A percentile compares a stretch with the other conserved stretches of the same genome.
phyloP scores from a whole-genome alignment of 2,329 filamentous ascomycete species.

The Colletotrichum noveboracense region DNA sequence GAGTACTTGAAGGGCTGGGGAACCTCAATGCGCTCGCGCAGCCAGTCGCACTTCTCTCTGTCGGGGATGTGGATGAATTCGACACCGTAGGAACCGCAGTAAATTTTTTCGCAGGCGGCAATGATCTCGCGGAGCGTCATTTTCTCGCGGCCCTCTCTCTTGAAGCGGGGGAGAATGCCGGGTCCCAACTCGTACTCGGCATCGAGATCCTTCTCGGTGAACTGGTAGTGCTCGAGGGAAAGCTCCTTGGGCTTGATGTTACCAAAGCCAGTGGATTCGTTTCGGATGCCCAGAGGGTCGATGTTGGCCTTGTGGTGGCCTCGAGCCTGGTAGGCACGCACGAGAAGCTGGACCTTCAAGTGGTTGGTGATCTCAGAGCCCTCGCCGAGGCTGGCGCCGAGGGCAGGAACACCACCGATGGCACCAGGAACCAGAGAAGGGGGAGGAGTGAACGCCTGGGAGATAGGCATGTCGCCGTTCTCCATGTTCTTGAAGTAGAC shows the following conservation, averaged over 20 bases:
- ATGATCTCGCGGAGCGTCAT: constrained; percentile 98
- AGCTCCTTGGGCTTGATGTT: constrained; percentile 92
- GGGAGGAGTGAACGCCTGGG: constrained; percentile 94
- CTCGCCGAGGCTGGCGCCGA: constrained; percentile 72
- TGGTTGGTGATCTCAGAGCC: constrained; percentile 90
- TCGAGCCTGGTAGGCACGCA: constrained; percentile 96
- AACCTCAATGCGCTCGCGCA: constrained; percentile 92
- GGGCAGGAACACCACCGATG: constrained; percentile 76
- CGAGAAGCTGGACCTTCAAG: constrained; percentile 95
- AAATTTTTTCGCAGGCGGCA: constrained; percentile 89
- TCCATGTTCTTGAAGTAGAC: constrained; percentile 99
- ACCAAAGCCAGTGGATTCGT: constrained; percentile 81
- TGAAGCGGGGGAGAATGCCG: constrained; percentile 94
- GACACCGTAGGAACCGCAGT: constrained; percentile 96
- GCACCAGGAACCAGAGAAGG: constrained; percentile 88
- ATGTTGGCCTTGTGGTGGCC: constrained; percentile 99
- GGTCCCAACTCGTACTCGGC: constrained; percentile 91
- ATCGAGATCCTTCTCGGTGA: constrained; percentile 92
- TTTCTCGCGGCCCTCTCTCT: constrained; percentile 85
- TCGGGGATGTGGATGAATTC: constrained; percentile 99
- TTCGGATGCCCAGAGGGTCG: constrained; percentile 92
- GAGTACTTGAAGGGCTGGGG: constrained; percentile 96
- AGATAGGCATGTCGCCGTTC: constrained; percentile 95
- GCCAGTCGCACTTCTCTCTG: constrained; percentile 97
- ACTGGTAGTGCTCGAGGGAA: constrained; percentile 91